These are phyloP conservation scores for Verticillium nonalfalfae DNA, from an alignment of 2,329 filamentous ascomycete genomes.

Conservation along the genomic window DNA sequence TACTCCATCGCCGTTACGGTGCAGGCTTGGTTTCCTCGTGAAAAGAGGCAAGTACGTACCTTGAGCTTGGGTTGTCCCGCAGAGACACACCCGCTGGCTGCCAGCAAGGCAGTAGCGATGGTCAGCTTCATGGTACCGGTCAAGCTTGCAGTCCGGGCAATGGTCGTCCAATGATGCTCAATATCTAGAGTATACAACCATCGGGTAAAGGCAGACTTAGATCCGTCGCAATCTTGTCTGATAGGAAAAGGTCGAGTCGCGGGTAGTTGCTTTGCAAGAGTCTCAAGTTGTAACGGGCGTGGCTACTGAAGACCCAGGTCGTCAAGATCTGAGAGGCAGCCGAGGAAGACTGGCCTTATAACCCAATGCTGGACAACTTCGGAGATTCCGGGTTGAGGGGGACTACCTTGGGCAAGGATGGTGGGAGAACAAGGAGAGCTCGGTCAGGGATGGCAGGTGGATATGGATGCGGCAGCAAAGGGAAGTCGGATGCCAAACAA, in stretches of 20 bases:
- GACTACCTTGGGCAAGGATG: neutral
- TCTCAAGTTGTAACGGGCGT: neutral
- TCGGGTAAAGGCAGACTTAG: neutral
- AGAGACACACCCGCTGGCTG: conserved; percentile 19
- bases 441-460: neutral
- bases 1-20: neutral
- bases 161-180: neutral
- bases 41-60: conserved; percentile 5
- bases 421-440: neutral
- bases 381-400: neutral
- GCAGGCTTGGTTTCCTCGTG: neutral
- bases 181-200: neutral
- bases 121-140: conserved; percentile 24
- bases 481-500: neutral
- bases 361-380: neutral
- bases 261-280: neutral
- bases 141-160: neutral
- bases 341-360: neutral
- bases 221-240: neutral
- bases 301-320: neutral
- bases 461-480: neutral
- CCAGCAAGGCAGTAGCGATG: conserved; percentile 22
- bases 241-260: neutral
- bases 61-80: neutral
- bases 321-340: too few species aligned